phyloP scores from a whole-genome alignment of 2,329 filamentous ascomycete genomes.

The Xylariaceae sp. region DNA sequence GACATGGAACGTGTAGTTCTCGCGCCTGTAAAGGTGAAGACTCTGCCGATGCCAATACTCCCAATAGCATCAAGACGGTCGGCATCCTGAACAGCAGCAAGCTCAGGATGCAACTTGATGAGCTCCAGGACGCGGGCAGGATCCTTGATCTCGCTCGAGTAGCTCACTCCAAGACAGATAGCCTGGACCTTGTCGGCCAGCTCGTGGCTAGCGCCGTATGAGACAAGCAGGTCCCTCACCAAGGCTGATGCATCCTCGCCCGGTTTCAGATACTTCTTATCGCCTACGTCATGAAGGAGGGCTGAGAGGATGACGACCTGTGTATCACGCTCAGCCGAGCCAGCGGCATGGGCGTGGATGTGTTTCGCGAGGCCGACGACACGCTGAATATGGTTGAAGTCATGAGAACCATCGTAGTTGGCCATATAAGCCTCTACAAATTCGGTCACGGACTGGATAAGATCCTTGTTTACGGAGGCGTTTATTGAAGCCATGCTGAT shows the following conservation, averaged over 20 bases:
- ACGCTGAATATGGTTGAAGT: slow-evolving; percentile 77
- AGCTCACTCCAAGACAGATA: slow-evolving; percentile 73
- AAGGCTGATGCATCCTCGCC: slow-evolving; percentile 53
- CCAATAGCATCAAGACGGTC: slow-evolving; percentile 90
- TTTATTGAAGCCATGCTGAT: slow-evolving; percentile 25
- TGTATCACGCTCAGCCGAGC: slow-evolving; percentile 38
- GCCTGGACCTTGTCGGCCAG: slow-evolving; percentile 64
- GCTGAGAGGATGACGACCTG: slow-evolving; percentile 62
- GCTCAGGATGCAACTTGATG: slow-evolving; percentile 63
- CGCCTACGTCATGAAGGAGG: slow-evolving; percentile 82
- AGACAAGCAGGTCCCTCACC: slow-evolving; percentile 50
- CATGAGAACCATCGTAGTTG: slow-evolving; percentile 78
- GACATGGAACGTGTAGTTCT: slow-evolving; percentile 50
- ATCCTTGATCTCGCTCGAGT: slow-evolving; percentile 65
- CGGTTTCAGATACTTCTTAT: slow-evolving; percentile 68
- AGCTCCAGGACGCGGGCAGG: slow-evolving; percentile 55
- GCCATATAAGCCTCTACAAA: slow-evolving; percentile 70
- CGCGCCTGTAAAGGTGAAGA: slow-evolving; percentile 71
- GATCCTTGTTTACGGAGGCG: slow-evolving; percentile 33
- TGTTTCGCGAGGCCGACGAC: slow-evolving; percentile 68
- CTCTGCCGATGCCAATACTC: slow-evolving; percentile 74
- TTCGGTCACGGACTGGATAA: slow-evolving; percentile 51
- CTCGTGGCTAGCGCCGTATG: slow-evolving; percentile 48
- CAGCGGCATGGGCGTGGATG: slow-evolving; percentile 47
- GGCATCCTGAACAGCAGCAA: slow-evolving; percentile 85